Percentiles rank a stretch among this genome's conserved stretches.
Conservation (phyloP, 768 basidiomycete species). For the Clitopilus hobsonii region DNA sequence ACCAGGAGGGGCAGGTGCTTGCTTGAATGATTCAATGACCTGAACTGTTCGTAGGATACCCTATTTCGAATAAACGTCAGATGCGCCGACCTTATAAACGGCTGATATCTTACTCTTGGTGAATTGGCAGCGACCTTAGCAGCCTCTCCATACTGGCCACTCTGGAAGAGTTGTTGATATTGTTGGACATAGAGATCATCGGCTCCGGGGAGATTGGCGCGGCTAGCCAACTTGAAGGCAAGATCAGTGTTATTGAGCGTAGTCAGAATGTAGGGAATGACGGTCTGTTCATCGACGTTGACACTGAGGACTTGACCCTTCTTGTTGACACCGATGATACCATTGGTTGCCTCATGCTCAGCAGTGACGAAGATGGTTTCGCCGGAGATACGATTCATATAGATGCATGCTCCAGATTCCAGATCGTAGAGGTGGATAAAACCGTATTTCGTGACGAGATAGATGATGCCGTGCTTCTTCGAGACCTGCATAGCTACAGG, state of each 20-base stretch:
- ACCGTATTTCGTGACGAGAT: constrained; percentile 97
- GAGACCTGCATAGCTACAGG: constrained; percentile 99
- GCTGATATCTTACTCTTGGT: constrained; percentile 57
- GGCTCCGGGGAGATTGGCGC: constrained; percentile 94
- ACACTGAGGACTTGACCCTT: constrained; percentile 98
- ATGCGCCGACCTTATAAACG: not conserved
- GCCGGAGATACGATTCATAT: constrained; percentile 99
- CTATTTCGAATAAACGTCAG: constrained; percentile 29
- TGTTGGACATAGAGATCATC: constrained; percentile 95
- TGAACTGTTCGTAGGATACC: constrained; percentile 92
- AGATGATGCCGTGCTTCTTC: constrained; percentile 93
- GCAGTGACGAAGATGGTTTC: constrained; percentile 99
- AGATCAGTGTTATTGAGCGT: constrained; percentile 97
- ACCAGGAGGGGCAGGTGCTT: constrained; percentile 85
- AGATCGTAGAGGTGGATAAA: constrained; percentile 99
- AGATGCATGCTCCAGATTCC: constrained; percentile 94
- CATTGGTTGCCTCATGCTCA: constrained; percentile 88
- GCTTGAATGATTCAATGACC: constrained; percentile 97
- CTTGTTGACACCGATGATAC: constrained; percentile 99
- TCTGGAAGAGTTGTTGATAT: constrained; percentile 86
- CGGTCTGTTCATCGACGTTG: constrained; percentile 92
- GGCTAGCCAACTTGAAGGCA: constrained; percentile 95
- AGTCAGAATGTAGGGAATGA: constrained; percentile 91
- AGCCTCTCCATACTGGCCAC: constrained; percentile 87
- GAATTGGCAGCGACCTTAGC: constrained; percentile 98